Base-by-base conservation (phyloP, 2,329 filamentous ascomycete species). In the Cladophialophora immunda region DNA sequence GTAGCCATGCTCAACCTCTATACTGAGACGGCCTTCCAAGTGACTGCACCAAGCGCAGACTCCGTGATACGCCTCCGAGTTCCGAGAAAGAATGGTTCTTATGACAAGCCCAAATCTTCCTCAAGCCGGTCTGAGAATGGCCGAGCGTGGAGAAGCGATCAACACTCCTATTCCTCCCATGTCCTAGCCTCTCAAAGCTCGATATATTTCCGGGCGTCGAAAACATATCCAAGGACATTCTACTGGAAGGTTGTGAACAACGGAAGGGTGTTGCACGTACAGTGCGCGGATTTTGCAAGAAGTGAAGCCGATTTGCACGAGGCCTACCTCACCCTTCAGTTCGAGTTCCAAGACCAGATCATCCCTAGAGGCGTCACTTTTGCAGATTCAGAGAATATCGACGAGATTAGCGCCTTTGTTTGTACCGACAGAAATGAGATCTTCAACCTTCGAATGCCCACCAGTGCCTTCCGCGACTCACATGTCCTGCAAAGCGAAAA, bases 171-270 rank as follows among this genome's bases (percentile, higher is more conserved):
- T 75, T 87, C 89, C 71, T 83, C 86, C 67, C 89, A 87, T 70
- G 87, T 92, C 75, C 82, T 97, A 61, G 92, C 94, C 29, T 89
- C 85, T 1, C 87, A 93, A 34, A 90, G 92, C 30, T 93, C 92
- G 2, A 86, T 98, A 64, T 97, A 92, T 81, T 93, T 97, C 79
- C 89, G 95, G 63, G 87, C 87, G 77, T 87, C 90, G 77, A 88
- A 91, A 75, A 84, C 86, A 70, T 89, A 90, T 70, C 95, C 95
- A 45, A 89, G 92, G 76, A 92, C 88, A 78, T 96, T 98, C 76
- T 85, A 97, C 56, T 99, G 95, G 95, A 88, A 94, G 73, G 86
- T 98, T 45, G 81, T 97, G 68, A 91, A 97, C 75, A 89, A 92
- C 74, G 88, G 89, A 75, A 91, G 87, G 72, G 84, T 93, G 69